Base-by-base conservation (phyloP, 2,329 filamentous ascomycete species). In the Penicillium sp. region DNA sequence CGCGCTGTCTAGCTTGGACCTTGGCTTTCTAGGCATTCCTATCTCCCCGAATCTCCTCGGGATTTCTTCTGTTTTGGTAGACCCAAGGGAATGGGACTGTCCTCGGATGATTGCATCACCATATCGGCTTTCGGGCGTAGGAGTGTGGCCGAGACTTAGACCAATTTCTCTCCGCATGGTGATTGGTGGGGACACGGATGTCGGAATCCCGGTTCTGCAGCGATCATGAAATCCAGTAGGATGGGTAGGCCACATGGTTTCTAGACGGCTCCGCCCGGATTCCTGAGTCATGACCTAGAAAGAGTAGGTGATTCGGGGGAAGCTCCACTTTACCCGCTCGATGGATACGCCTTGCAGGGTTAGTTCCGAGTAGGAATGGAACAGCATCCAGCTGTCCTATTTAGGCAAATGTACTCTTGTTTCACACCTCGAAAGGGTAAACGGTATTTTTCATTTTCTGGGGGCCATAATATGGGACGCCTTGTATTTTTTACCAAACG, bases 231-330 rank as follows among this genome's bases (percentile, higher is more conserved):
- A 35, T 56, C 42, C 51, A 42, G 47, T 27, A 27, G 42, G 11
- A 21, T 54, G 55, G 55, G 22, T 35, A 24, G 52, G 44, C 55
- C 55, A 54, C 51, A 57, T 57, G 55, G 51, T 31, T 42, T 4
- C n/a, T 10, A 11, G 27, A 42, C 33, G 33, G 33, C 16, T 37
- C 33, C 33, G 33, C 33, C 33, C 33, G 33, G 16, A 37, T 37
- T 37, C 33, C 37, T 42, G 39, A 42, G n/a, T 42, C 39, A 42
- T 42, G 37, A 6, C 16, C 16, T 37, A n/a, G n/a, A 16, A 35
- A 10, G 8, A 11, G 35, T n/a, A 19, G 3, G 35, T 39, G 35
- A 19, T 39, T 39, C 39, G 11, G 35, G 33, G 33, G 16, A 37
- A 11, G 3, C 5, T 42, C 39, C 39, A 42, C 39, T 42, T 42